Conservation (phyloP, 768 basidiomycete species). For the Trametes sanguinea region DNA sequence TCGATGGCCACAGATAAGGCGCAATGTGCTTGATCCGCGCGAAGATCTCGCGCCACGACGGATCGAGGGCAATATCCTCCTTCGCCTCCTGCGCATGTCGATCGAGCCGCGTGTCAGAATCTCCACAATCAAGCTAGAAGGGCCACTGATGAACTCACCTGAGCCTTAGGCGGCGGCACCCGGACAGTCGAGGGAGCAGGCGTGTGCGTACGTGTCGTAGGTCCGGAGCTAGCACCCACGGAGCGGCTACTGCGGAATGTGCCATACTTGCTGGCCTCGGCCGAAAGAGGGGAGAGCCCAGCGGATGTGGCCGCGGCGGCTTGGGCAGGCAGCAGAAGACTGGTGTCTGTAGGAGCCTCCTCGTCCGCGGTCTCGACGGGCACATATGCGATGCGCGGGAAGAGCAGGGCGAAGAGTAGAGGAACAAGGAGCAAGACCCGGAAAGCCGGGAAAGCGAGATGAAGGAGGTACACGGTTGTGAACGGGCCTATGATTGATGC, state of each 20-base stretch:
- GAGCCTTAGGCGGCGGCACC: slow-evolving; percentile 28
- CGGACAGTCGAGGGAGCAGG: slow-evolving; percentile 43
- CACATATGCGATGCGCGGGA: slow-evolving; percentile 67
- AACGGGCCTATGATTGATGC: slow-evolving; percentile 26
- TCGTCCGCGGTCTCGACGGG: slow-evolving; percentile 45
- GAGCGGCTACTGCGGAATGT: slow-evolving; percentile 63
- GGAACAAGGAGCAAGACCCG: slow-evolving; percentile 64
- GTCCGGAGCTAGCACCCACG: slow-evolving; percentile 51
- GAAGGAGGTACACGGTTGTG: slow-evolving; percentile 43
- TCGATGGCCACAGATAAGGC: slow-evolving; percentile 87
- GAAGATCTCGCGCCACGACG: slow-evolving; percentile 72
- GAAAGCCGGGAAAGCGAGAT: slow-evolving; percentile 59
- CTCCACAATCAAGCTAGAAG: slow-evolving; percentile 11
- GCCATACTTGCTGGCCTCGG: slow-evolving; percentile 64
- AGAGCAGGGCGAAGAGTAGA: slow-evolving; percentile 59
- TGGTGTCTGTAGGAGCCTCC: slow-evolving; percentile 46
- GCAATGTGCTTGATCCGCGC: slow-evolving; percentile 62
- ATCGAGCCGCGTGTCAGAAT: slow-evolving; percentile 17
- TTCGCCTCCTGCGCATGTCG: slow-evolving; percentile 33
- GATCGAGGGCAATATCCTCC: slow-evolving; percentile 59
- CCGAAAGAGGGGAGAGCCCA: slow-evolving; percentile 50
- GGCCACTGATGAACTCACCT: slow-evolving; percentile 17
- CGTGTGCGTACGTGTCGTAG: slow-evolving; percentile 49
- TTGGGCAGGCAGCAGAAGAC: slow-evolving; percentile 57
- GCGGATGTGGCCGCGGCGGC: slow-evolving; percentile 47